Conservation (phyloP, 805 yeast genomes). For the Ogataea wickerhamii region DNA sequence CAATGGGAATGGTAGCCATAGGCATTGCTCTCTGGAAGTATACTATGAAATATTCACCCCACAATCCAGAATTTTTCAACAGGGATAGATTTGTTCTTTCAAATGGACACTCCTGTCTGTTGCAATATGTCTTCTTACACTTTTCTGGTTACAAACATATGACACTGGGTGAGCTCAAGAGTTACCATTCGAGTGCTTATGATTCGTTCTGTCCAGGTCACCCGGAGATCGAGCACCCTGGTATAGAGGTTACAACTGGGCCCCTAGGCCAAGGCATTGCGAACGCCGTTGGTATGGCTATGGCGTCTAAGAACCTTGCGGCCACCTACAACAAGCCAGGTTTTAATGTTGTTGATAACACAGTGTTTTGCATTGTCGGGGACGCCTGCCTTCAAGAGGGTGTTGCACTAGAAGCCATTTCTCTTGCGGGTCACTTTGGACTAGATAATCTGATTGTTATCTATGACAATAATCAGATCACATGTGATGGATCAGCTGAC, state of each 20-base stretch:
- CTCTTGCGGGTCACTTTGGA: constrained; percentile 93
- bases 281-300: constrained; percentile 93
- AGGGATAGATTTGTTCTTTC: constrained; percentile 37
- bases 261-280: constrained; percentile 98
- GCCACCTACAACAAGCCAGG: constrained; percentile 91
- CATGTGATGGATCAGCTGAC: constrained; percentile 90
- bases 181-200: constrained; percentile 71
- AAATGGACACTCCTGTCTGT: constrained; percentile 94
- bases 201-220: constrained; percentile 95
- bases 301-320: constrained; percentile 88
- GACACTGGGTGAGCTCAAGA: constrained; percentile 79
- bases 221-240: constrained; percentile 85
- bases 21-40: constrained; percentile 83
- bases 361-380: constrained; percentile 79
- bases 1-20: constrained; percentile 94
- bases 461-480: constrained; percentile 95
- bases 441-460: constrained; percentile 88
- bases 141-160: constrained; percentile 73
- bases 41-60: constrained; percentile 76
- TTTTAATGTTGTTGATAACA: constrained; percentile 64
- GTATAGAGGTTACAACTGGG: constrained; percentile 47
- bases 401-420: constrained; percentile 88
- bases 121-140: constrained; percentile 80
- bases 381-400: constrained; percentile 99
- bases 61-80: constrained; percentile 87